Conservation (phyloP, 768 basidiomycete species). For the Coprinopsis strossmayeri region DNA sequence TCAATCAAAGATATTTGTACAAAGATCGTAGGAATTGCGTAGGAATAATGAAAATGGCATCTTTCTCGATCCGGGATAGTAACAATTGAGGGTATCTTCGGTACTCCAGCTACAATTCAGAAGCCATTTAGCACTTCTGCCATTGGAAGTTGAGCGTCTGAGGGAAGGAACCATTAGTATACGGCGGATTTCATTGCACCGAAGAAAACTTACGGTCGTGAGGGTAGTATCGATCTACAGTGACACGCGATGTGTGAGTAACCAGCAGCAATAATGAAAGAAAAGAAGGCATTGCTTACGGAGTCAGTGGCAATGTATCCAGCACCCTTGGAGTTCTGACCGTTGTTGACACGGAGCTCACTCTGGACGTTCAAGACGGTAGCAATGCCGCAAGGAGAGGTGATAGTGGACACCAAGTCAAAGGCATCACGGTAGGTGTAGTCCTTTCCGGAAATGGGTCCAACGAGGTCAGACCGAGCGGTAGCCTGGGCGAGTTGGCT, state of each 20-base stretch:
- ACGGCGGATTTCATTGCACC: neutral
- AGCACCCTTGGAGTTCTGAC: conserved; percentile 16
- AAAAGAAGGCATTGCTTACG: neutral
- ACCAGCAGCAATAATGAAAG: neutral
- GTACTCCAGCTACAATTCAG: neutral
- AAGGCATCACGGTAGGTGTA: conserved; percentile 22
- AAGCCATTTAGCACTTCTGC: conserved; percentile 13
- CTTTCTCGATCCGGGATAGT: no score
- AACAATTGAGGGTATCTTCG: no score
- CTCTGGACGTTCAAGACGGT: conserved; percentile 20
- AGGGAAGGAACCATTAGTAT: neutral
- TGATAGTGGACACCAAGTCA: conserved; percentile 19
- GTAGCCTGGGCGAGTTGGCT: conserved; percentile 20
- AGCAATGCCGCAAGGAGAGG: conserved; percentile 17
- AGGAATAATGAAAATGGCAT: no score
- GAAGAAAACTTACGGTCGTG: conserved; percentile 1
- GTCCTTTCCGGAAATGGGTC: conserved; percentile 17
- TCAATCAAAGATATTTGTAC: no score
- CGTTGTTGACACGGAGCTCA: conserved; percentile 18
- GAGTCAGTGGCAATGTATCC: conserved; percentile 21
- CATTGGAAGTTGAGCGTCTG: conserved; percentile 20
- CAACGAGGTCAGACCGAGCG: conserved; percentile 17
- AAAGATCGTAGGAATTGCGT: no score
- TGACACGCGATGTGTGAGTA: neutral
- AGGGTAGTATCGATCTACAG: conserved; percentile 11